Evolutionary conservation across 2,329 filamentous ascomycete genomes (phyloP).

Genomic region (Colletotrichum sp.): DNA sequence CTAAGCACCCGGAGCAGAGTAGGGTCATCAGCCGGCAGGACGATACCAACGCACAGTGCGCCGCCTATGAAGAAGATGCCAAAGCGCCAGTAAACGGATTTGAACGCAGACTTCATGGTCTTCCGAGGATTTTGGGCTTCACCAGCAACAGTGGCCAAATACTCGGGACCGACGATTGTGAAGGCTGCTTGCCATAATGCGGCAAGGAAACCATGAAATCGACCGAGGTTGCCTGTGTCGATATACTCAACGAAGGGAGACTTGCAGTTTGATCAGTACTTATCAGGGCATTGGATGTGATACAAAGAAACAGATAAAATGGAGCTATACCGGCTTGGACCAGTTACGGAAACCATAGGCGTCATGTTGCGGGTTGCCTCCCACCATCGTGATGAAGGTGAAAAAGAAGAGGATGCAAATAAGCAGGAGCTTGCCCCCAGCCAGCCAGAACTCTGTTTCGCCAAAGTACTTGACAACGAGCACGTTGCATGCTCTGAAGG

Average conservation of each 20-base stretch:
- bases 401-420: slow-evolving; percentile 68
- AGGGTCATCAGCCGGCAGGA: slow-evolving; percentile 63
- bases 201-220: slow-evolving; percentile 73
- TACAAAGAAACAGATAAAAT: neutral
- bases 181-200: slow-evolving; percentile 70
- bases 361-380: slow-evolving; percentile 62
- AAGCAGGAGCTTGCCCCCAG: slow-evolving; percentile 62
- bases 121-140: slow-evolving; percentile 68
- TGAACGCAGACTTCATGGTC: slow-evolving; percentile 72
- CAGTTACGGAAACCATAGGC: slow-evolving; percentile 73
- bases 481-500: neutral
- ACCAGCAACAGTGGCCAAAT: slow-evolving; percentile 72
- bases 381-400: slow-evolving; percentile 66
- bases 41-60: slow-evolving; percentile 68
- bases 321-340: slow-evolving; percentile 34
- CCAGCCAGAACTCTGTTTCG: slow-evolving; percentile 74
- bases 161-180: slow-evolving; percentile 70
- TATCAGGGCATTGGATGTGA: neutral
- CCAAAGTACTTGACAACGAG: slow-evolving; percentile 64
- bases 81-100: slow-evolving; percentile 75
- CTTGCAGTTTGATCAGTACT: neutral
- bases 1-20: neutral
- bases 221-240: slow-evolving; percentile 64
- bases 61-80: slow-evolving; percentile 75
- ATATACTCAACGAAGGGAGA: slow-evolving; percentile 52